These are phyloP conservation scores for Panicum virgatum DNA, from an alignment of 202 grass and related monocot species.

Conservation along the genomic window DNA sequence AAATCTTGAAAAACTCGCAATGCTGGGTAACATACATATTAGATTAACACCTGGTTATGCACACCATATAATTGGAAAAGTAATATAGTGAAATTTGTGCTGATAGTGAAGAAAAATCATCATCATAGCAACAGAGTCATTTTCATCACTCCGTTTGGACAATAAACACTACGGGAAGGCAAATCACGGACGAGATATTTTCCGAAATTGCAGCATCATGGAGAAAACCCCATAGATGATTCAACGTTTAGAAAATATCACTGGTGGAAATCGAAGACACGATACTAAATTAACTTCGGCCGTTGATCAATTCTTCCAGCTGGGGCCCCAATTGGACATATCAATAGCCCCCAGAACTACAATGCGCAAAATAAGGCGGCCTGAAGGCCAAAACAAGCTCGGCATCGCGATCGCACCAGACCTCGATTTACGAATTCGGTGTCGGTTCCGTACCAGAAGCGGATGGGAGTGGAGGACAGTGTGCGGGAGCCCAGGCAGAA, in stretches of 20 bases:
- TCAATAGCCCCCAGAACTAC: not conserved
- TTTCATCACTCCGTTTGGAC: not conserved
- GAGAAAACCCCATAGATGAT: not conserved
- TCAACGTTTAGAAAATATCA: not conserved
- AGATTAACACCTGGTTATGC: not conserved
- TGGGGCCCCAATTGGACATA: not conserved
- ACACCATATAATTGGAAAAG: not conserved
- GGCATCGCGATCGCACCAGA: not conserved
- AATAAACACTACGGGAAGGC: not conserved
- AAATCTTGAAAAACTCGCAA: not conserved
- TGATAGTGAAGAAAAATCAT: not conserved
- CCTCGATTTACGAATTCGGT: conserved; percentile 9
- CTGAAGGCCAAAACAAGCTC: not conserved
- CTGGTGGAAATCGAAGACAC: not conserved
- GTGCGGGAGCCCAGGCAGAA: conserved; percentile 77
- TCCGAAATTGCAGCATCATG: not conserved
- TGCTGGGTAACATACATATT: not conserved
- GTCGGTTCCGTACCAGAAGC: conserved; percentile 67
- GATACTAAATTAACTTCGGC: not conserved
- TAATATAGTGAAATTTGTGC: not conserved
- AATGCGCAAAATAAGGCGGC: not conserved
- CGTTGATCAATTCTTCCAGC: not conserved
- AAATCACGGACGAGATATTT: not conserved
- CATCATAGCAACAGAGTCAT: not conserved
- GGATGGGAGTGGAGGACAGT: conserved; percentile 62